Base-by-base conservation (phyloP, 768 basidiomycete genomes). In the Amanita jacksonii region DNA sequence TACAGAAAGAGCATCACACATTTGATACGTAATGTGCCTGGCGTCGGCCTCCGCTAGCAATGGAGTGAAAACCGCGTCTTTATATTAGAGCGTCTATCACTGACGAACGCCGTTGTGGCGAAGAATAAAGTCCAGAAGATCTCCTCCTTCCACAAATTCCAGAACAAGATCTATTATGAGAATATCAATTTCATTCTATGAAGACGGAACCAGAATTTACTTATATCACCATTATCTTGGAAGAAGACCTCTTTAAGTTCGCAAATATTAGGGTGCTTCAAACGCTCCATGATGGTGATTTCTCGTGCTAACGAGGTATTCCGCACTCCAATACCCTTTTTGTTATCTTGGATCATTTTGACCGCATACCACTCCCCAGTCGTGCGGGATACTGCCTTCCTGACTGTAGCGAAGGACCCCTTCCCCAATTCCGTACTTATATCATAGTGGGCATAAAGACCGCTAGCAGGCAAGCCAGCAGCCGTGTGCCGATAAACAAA, bases 331-430 rank as follows among this genome's bases (percentile, higher is more conserved):
- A 56, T 53, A 10, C 57, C 54, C 27, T 66, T 67, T 45, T 64
- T 67, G 45, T 71, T 66, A 7, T 67, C 68, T 33, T 79, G 70
- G 48, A 93, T 89, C 67, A 90, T 81, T 68, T 98, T 98, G 60
- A 93, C 79, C 0, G 94, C 94, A 49, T 75, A 81, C 71, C 79
- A 79, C 45, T 74, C 64, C 8, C 89, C 89, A 8, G 81, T 83
- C 16, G 62, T 59, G 8, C 79, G 76, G 52, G 79, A 73, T 35
- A 92, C 67, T 1, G 87, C 91, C 58, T 84, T 86, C 66, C 81
- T 75, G 15, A 97, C 94, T 8, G 82, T 83, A 3, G 91, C 94
- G 57, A 96, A 98, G 2, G 88, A 81, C 7, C 94, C 94, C 52
- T 81, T 83, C 42, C 94, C 94, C 3, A 97, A 75, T 59, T 86